Conservation (phyloP, 257 asterid genomes). For the Phtheirospermum japonicum region DNA sequence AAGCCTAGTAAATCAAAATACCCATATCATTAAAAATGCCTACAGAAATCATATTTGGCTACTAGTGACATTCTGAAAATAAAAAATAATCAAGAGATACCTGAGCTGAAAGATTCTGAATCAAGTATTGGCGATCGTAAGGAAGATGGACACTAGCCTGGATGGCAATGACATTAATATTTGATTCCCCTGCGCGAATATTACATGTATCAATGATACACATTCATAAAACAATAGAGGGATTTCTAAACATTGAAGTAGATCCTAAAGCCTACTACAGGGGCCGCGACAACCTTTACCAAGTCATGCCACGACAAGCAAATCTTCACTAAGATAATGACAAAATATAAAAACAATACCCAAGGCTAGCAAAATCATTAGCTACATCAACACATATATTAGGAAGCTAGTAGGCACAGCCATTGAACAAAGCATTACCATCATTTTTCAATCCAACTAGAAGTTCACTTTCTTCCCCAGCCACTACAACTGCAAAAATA, state of each 20-base stretch:
- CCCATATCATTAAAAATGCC: conserved; percentile 1
- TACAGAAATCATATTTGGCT: background rate
- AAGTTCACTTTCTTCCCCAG: conserved; percentile 91
- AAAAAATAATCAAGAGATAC: conserved; percentile 40
- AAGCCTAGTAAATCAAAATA: conserved; percentile 46
- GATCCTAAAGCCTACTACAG: too few species aligned
- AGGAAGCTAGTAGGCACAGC: background rate
- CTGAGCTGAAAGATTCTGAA: conserved; percentile 90
- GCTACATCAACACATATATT: too few species aligned
- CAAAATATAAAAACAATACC: background rate
- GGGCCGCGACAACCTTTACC: too few species aligned
- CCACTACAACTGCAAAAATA: conserved; percentile 57
- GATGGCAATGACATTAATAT: conserved; percentile 64
- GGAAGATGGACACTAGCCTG: conserved; percentile 93
- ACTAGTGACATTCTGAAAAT: background rate
- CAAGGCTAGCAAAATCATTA: too few species aligned
- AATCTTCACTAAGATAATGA: background rate
- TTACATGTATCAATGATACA: background rate
- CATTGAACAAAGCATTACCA: conserved; percentile 50
- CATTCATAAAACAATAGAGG: conserved; percentile 2
- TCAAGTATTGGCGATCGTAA: conserved; percentile 63
- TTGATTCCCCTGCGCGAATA: conserved; percentile 59
- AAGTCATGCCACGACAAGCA: background rate
- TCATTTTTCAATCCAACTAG: conserved; percentile 87
- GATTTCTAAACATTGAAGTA: too few species aligned